These are phyloP conservation scores for Gentiana dahurica DNA, from an alignment of 257 asterid genomes.

Conservation along the genomic window DNA sequence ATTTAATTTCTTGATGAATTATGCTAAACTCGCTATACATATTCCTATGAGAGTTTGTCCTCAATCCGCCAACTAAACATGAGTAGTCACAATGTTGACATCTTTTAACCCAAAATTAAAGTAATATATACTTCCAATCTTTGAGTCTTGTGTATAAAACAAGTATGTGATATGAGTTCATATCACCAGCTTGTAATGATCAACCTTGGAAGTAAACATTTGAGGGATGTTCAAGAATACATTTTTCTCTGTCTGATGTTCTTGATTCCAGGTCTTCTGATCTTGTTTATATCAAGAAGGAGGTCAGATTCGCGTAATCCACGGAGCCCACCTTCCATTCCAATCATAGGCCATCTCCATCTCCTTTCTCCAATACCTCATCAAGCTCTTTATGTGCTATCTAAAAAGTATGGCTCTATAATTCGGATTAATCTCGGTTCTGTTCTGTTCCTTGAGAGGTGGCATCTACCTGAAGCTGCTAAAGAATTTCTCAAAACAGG, in stretches of 20 bases:
- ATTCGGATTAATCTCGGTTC: constrained; percentile 50
- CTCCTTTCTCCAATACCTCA: constrained; percentile 69
- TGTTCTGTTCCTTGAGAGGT: constrained; percentile 35
- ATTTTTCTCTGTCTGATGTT: constrained; percentile 28
- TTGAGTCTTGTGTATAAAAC: too few relatives aligned
- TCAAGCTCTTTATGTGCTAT: constrained; percentile 56
- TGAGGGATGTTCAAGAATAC: constrained; percentile 17
- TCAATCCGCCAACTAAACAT: too few relatives aligned
- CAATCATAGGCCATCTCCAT: constrained; percentile 46
- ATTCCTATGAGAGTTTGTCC: too few relatives aligned
- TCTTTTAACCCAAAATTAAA: too few relatives aligned
- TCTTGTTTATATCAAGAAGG: constrained; percentile 16
- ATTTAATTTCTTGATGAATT: too few relatives aligned
- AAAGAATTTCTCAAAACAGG: constrained; percentile 50
- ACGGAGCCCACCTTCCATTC: too few relatives aligned
- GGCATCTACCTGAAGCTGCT: constrained; percentile 55
- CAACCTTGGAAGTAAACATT: too few relatives aligned
- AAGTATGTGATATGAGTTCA: too few relatives aligned
- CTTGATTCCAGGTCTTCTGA: constrained; percentile 29
- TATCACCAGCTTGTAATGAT: too few relatives aligned
- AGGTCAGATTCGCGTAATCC: neutral
- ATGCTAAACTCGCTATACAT: too few relatives aligned
- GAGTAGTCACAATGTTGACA: too few relatives aligned
- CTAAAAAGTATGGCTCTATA: constrained; percentile 40
- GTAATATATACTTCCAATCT: too few relatives aligned